Base-by-base conservation (phyloP, 2,329 filamentous ascomycete genomes). In the Beauveria scarabaeidicola region DNA sequence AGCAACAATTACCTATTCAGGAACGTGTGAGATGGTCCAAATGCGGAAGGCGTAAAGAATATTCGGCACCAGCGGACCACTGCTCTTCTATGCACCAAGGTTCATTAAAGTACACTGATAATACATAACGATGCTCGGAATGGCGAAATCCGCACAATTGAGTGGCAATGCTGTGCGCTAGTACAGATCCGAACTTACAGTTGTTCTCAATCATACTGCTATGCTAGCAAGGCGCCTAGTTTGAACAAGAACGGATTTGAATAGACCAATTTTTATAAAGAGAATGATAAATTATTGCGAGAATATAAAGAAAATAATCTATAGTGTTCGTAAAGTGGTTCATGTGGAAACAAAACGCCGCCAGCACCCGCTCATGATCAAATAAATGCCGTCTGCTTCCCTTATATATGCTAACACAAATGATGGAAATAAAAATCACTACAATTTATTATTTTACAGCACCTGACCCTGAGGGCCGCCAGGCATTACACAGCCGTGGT, bases 61-160 rank as follows among this genome's bases (percentile, higher is more conserved):
- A 43, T 27, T 25, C 56, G 13, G 40, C 11, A 38, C 25, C 13
- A 15, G 17, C n/a, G 25, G 36, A 32, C 23, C 13, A 32, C 13
- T 52, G 56, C 38, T 58, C 56, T 58, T 52, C 56, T 52, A 52
- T 52, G 56, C 56, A 52, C 25, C 27, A 52, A 5, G 56, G 5
- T 19, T 40, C 48, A 46, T 58, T n/a, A 21, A 46, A 46, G 19
- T 13, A 25, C 1, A 6, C 7, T n/a, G 3, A n/a, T 7, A 11
- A 19, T 44, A n/a, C 11, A 29, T 17, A 15, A 17, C n/a, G 10
- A 10, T 36, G n/a, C 36, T 52, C 38, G 11, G 38, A 52, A 52
- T 25, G 25, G 40, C 47, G 47, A 52, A 52, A n/a, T 38, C 27
- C 56, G 56, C 38, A 11, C 25, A 3, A 27, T 13, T 5, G 4